Conservation (phyloP, 2,329 filamentous ascomycete genomes). For the Coniella lustricola region DNA sequence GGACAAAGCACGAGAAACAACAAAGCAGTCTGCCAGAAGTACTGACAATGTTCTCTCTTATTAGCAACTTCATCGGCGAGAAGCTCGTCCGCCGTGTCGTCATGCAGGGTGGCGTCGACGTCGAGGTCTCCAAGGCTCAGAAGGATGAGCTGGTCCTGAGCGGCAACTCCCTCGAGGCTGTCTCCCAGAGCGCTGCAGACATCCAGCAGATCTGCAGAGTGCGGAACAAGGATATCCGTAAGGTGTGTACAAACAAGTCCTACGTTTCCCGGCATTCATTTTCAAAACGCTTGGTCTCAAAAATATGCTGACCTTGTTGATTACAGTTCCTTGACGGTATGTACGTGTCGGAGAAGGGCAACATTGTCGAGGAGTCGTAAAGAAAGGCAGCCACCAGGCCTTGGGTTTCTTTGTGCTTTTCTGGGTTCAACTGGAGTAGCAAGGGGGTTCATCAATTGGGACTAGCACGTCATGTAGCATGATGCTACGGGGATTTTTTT, state of each 20-base stretch:
- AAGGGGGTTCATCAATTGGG: constrained; percentile 45
- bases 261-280: too few relatives aligned
- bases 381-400: constrained; percentile 15
- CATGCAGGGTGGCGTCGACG: constrained; percentile 86
- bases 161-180: constrained; percentile 94
- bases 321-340: constrained; percentile 96
- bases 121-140: constrained; percentile 81
- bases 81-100: constrained; percentile 92
- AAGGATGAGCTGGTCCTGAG: constrained; percentile 95
- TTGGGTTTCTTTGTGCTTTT: constrained; percentile 40
- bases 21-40: not conserved
- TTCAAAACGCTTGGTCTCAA: too few relatives aligned
- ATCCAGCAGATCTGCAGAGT: constrained; percentile 99
- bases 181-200: constrained; percentile 96
- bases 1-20: too few relatives aligned
- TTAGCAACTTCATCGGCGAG: constrained; percentile 95
- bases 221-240: constrained; percentile 99
- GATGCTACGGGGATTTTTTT: constrained; percentile 21
- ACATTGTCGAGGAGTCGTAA: constrained; percentile 66
- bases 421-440: constrained; percentile 55
- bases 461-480: constrained; percentile 54
- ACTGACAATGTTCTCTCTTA: constrained; percentile 4
- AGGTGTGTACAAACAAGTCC: constrained; percentile 45
- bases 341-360: constrained; percentile 98
- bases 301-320: not conserved